These are phyloP conservation scores for Triticum turgidum DNA, from an alignment of 176 grass and related monocot genomes.

Conservation along the genomic window DNA sequence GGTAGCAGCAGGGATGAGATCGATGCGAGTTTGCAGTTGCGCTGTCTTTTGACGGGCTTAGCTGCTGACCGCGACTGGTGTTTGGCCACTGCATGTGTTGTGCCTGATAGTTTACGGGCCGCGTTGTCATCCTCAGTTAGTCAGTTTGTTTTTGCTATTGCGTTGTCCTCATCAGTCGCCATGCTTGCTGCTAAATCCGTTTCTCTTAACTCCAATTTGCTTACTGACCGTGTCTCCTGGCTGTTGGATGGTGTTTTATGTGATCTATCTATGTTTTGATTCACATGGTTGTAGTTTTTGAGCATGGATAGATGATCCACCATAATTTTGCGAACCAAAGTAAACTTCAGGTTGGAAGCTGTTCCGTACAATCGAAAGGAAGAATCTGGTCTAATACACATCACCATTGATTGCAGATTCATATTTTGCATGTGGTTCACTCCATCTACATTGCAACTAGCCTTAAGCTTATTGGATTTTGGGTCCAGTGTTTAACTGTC, in stretches of 20 bases:
- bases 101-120: background rate
- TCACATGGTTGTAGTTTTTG: background rate
- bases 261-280: background rate
- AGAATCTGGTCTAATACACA: background rate
- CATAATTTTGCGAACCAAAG: background rate
- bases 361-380: background rate
- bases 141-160: background rate
- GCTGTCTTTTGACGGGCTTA: background rate
- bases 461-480: background rate
- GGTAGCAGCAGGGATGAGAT: background rate
- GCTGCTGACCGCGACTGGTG: background rate
- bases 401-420: background rate
- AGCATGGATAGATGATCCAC: background rate
- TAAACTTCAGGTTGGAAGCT: background rate
- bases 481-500: background rate
- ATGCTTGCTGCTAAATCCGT: background rate
- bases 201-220: background rate
- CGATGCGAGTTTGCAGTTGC: background rate
- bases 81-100: background rate
- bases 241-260: background rate
- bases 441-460: background rate
- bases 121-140: background rate
- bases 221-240: background rate
- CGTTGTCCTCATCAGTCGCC: background rate
- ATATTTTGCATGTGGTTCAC: background rate